Base-by-base conservation (phyloP, 352 stramenopile genomes). In the Phytophthora fragariae region DNA sequence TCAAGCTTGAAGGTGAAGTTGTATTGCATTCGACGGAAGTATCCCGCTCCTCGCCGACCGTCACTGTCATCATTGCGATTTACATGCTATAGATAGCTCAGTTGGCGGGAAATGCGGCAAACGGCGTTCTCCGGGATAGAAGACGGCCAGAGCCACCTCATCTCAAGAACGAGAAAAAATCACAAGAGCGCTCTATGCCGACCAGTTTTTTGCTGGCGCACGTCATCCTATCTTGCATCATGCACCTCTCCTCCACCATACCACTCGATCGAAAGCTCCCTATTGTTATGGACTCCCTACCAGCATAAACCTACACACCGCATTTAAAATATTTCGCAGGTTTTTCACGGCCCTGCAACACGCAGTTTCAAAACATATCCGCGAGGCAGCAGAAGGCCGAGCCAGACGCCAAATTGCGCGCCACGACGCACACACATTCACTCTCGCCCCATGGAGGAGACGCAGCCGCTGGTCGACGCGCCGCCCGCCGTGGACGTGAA, bases 71-170 rank as follows among this genome's bases (percentile, higher is more conserved):
- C 24, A 27, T 27, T 27, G 24, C 24, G 1, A 27, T 3, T 27
- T 27, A 1, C 24, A 27, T 21, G 19, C 19, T 21, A 21, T 21
- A 21, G 19, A 21, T 41, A 12, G 10, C 35, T 41, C 35, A 12
- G 35, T 15, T 41, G 14, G 41, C 14, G 41, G 17, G 33, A 33
- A 33, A 61, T 49, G 55, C 55, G 53, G 24, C 11, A 14, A 5
- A 3, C n/a, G 17, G n/a, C 59, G 8, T 63, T 70, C 56, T 56
- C 21, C 19, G 65, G 65, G n/a, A 68, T 61, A 68, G 65, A 68
- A 41, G 35, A 27, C 24, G 24, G 24, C 24, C 19, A 21, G 19
- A 21, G 19, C 19, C 24, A 12, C 35, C 35, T 15, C 35, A 41
- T 41, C 35, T 41, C 35, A 41, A 41, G 35, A 41, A 15, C 35